Evolutionary conservation across 208 protist genomes (phyloP), one percentile per base, ranked within the genome.

Genomic region (Plasmodiophora brassicae): DNA sequence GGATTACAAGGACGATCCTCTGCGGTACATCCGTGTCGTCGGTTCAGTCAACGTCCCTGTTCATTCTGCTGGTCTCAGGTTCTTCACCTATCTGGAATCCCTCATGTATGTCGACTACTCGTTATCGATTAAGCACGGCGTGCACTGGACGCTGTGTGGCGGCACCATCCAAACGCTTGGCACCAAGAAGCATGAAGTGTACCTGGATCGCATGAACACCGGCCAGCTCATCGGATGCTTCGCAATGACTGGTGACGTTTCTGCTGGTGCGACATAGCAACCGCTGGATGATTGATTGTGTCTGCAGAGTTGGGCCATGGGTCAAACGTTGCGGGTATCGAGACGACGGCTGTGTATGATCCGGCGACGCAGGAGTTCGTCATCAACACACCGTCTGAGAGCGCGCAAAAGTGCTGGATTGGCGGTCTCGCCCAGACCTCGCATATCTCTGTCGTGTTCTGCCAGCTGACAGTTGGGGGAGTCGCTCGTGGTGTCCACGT

Each of bases 301-400:
- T 5, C 65, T 32, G 14, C 41, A 46, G 90, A 93, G 43, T 84
- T 93, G 28, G 78, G 53, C 0, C 92, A 93, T 83, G 92, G 92
- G 14, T 88, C 88, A 0, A 93, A 93, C 57, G 90, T 92, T 5
- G 44, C 78, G n/a, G 91, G 90, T 5, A 65, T 94, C 28, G 89
- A 94, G 72, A 95, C 93, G 0, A 93, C 89, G 0, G 93, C 93
- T 1, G 89, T 86, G 0, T 94, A 89, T 36, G 86, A 92, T 43
- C 20, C 43, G 0, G 22, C 43, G 14, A 92, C 88, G 0, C 43
- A 93, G 25, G 88, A 91, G 44, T 95, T 94, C 84, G 85, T 93
- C 28, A 85, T 95, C 5, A 83, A 94, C 50, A 89, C 90, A 0
- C 92, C 92, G 1, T 91, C 89, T 10, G 57, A 87, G 57, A 88